Conservation (phyloP, 352 stramenopile genomes). For the Phytopythium chamaehyphon region DNA sequence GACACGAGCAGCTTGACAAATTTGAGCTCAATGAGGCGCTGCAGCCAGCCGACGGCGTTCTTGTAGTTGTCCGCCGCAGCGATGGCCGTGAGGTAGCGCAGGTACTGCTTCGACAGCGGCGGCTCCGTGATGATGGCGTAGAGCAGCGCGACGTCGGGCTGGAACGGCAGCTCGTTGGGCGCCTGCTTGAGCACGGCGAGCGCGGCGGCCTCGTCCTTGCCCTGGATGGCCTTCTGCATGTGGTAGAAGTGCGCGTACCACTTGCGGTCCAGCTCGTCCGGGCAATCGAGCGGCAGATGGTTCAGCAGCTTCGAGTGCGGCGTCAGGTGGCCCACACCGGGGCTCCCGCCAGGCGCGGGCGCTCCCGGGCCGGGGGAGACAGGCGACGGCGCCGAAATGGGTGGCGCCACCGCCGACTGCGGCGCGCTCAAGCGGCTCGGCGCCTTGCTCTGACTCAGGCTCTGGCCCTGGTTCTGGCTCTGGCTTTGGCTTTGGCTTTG, state of each 20-base stretch:
- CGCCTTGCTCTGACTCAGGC: background rate
- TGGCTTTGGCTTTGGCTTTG: too few species aligned
- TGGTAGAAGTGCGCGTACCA: constrained; percentile 86
- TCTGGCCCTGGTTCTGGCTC: background rate
- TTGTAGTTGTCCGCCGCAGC: constrained; percentile 63
- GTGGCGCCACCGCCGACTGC: background rate
- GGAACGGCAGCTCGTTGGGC: constrained; percentile 40
- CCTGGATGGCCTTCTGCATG: constrained; percentile 78
- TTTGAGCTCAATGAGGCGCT: constrained; percentile 81
- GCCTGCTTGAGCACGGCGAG: constrained; percentile 61
- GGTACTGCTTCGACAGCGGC: constrained; percentile 64
- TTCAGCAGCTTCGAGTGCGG: constrained; percentile 74
- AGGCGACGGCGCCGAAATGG: background rate
- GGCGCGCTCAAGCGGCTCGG: background rate
- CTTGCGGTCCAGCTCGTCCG: constrained; percentile 80
- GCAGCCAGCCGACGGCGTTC: constrained; percentile 67
- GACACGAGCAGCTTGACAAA: constrained; percentile 74
- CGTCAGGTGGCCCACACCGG: constrained; percentile 17
- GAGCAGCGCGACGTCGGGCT: constrained; percentile 73
- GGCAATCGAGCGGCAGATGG: constrained; percentile 61
- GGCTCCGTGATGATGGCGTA: constrained; percentile 78
- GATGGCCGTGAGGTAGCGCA: constrained; percentile 65
- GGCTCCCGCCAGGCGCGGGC: constrained; percentile 15
- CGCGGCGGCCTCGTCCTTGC: constrained; percentile 53
- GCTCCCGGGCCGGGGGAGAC: constrained; percentile 14